Conservation (phyloP, 768 basidiomycete genomes). For the Suillus ampliporus region DNA sequence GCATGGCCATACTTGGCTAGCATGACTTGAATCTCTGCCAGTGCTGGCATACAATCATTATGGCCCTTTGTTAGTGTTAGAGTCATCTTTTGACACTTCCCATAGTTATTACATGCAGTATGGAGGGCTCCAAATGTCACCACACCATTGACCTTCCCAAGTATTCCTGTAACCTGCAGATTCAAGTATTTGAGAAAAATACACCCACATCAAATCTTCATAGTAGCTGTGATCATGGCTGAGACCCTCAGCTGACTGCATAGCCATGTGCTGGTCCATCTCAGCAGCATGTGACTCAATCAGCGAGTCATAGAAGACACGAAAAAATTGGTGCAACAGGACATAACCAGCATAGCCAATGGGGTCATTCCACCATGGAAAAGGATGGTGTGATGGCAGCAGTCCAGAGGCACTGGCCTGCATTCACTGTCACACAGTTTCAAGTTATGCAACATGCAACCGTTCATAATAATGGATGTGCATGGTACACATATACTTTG, state of each 20-base stretch:
- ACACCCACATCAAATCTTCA: conserved; percentile 29
- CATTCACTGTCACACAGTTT: neutral
- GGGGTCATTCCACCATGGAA: conserved; percentile 1
- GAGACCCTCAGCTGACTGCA: conserved; percentile 23
- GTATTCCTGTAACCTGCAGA: conserved; percentile 32
- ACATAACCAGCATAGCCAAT: conserved; percentile 29
- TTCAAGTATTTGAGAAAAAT: no score
- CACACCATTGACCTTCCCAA: conserved; percentile 31
- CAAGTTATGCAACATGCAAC: conserved; percentile 17
- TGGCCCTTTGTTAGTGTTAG: conserved; percentile 41
- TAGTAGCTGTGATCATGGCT: conserved; percentile 35
- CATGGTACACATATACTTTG: conserved; percentile 22
- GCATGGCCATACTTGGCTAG: conserved; percentile 35
- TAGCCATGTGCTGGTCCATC: conserved; percentile 33
- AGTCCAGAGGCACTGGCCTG: neutral
- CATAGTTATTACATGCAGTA: conserved; percentile 35
- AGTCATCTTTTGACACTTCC: conserved; percentile 26
- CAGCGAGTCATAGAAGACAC: conserved; percentile 30
- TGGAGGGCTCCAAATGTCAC: conserved; percentile 32
- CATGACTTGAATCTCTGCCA: conserved; percentile 27
- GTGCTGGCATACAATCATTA: conserved; percentile 32
- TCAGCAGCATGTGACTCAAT: conserved; percentile 25
- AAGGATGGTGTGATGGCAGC: conserved; percentile 11
- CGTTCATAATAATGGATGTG: conserved; percentile 26
- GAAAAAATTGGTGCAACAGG: conserved; percentile 26